Evolutionary conservation across 306 rosid genomes (phyloP).

Genomic region (Lathyrus sativus): DNA sequence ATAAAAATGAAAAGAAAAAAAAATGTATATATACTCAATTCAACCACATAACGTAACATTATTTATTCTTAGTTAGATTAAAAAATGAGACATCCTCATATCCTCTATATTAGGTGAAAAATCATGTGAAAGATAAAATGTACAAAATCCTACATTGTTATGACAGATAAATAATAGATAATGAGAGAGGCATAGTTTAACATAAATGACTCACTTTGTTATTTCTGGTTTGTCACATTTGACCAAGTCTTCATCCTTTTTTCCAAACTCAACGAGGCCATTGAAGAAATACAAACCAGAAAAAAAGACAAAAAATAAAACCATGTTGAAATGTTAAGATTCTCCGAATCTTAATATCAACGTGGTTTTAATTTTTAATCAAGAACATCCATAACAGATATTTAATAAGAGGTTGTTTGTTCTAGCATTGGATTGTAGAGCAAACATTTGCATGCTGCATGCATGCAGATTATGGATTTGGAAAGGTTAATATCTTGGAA

Average conservation of each 20-base stretch:
- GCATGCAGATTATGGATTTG: not conserved
- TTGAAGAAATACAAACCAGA: slow-evolving; percentile 46
- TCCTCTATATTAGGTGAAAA: slow-evolving; percentile 29
- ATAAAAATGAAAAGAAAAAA: too few relatives aligned
- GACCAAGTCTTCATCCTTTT: slow-evolving; percentile 46
- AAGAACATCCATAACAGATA: not conserved
- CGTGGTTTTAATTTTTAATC: slow-evolving; percentile 35
- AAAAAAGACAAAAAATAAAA: slow-evolving; percentile 13
- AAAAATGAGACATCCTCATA: not conserved
- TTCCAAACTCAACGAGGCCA: slow-evolving; percentile 36
- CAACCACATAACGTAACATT: not conserved
- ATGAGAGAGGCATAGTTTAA: slow-evolving; percentile 37
- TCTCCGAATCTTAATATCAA: slow-evolving; percentile 41
- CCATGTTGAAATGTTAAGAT: slow-evolving; percentile 28
- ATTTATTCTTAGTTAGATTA: slow-evolving; percentile 29
- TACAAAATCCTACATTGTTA: slow-evolving; percentile 14
- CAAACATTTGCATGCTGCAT: slow-evolving; percentile 16
- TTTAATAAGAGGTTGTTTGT: slow-evolving; percentile 17
- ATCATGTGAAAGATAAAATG: not conserved
- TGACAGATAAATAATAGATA: slow-evolving; percentile 23
- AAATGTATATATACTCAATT: not conserved
- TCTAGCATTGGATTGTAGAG: slow-evolving; percentile 18
- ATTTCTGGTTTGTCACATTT: slow-evolving; percentile 45
- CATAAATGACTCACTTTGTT: slow-evolving; percentile 25
- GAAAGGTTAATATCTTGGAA: slow-evolving; percentile 7